Base-by-base conservation (phyloP, 2,329 filamentous ascomycete genomes). In the Ascosphaera aggregata region DNA sequence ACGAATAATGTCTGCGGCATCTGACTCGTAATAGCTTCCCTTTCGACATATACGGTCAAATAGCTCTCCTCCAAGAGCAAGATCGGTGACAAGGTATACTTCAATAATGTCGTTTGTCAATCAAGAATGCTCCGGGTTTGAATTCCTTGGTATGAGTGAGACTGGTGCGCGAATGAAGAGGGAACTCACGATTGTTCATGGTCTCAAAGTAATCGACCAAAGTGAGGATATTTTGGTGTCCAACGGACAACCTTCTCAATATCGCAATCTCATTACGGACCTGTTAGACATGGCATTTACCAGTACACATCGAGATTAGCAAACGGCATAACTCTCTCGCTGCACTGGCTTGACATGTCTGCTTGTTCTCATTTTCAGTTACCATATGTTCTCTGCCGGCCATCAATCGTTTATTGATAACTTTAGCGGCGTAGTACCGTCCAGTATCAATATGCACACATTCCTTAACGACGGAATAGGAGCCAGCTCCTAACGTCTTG, bases 161-260 rank as follows among this genome's bases (percentile, higher is more conserved):
- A n/a, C 16, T 32, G n/a, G 18, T 38, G 36, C 20, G n/a, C 16
- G 17, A 11, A 27, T 34, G 15, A n/a, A 32, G 8, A 18, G 19
- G 9, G 18, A 22, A 50, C 66, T 41, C 60, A 76, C 73, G 70
- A 60, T 98, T 98, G 63, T 98, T 95, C 80, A 94, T 92, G 4
- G 89, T 98, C 64, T 98, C 89, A 54, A 98, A 98, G 61, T 95
- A 98, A 63, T 98, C 89, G 50, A 95, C 89, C 42, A 98, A 69
- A 1, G 89, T 98, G 44, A 98, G 64, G 55, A 98, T 95, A 55
- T 98, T 98, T 58, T 89, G 81, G 61, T 98, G 86, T 40, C 89
- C 89, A 80, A 98, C 93, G 1, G 86, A 95, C n/a, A 98, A 86
- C 52, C 78, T 78, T 60, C 95, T 95, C 47, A 98, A 68, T 18